Evolutionary conservation across 768 basidiomycete species (phyloP).

Genomic region (Chalciporus sphaerocephalus): DNA sequence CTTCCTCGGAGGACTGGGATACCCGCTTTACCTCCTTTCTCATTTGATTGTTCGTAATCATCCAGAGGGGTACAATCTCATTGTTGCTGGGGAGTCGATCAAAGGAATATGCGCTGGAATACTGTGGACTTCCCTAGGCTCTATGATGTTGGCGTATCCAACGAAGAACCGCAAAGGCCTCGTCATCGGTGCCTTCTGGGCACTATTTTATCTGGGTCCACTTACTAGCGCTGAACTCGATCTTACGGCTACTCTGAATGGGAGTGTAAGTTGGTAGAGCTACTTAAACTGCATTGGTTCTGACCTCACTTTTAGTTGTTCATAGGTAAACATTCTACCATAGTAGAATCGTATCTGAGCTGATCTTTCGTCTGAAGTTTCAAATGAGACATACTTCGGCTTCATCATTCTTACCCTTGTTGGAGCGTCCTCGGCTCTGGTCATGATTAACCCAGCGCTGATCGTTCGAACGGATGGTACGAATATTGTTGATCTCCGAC

Average conservation of each 20-base stretch:
- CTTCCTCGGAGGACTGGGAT: slow-evolving; percentile 48
- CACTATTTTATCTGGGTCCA: slow-evolving; percentile 76
- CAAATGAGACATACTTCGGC: slow-evolving; percentile 69
- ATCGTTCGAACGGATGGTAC: neutral
- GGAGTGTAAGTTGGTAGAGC: neutral
- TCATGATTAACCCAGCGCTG: neutral
- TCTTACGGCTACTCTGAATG: slow-evolving; percentile 45
- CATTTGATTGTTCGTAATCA: slow-evolving; percentile 40
- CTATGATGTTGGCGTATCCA: slow-evolving; percentile 54
- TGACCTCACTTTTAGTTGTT: neutral
- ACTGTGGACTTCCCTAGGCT: slow-evolving; percentile 51
- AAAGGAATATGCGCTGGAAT: slow-evolving; percentile 51
- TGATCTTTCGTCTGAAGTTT: slow-evolving; percentile 37
- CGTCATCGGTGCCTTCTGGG: slow-evolving; percentile 53
- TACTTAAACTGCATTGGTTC: neutral
- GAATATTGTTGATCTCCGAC: neutral
- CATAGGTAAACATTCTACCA: neutral
- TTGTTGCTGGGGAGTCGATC: slow-evolving; percentile 45
- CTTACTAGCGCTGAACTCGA: slow-evolving; percentile 69
- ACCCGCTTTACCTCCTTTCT: slow-evolving; percentile 46
- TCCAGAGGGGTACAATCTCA: slow-evolving; percentile 40
- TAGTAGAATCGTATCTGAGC: neutral
- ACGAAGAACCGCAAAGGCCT: slow-evolving; percentile 53
- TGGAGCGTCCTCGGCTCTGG: neutral
- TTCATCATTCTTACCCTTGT: neutral